Conservation (phyloP, 169 alveolate species). For the Cryptosporidium bovis region DNA sequence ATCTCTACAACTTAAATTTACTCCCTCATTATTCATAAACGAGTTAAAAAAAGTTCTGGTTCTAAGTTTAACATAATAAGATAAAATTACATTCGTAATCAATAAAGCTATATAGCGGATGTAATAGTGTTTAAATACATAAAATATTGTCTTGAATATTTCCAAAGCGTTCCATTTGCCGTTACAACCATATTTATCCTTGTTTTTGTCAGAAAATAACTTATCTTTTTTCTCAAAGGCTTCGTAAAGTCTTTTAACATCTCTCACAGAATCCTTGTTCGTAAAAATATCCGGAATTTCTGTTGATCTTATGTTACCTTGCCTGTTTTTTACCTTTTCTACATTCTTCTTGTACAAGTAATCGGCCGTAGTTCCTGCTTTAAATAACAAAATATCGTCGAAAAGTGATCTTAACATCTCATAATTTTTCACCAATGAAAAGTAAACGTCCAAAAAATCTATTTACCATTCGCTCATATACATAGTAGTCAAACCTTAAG, state of each 20-base stretch:
- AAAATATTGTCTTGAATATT: conserved; percentile 4
- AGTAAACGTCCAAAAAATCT: too few species aligned
- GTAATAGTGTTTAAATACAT: conserved; percentile 20
- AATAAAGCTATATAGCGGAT: conserved; percentile 29
- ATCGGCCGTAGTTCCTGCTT: conserved; percentile 33
- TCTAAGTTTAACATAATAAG: conserved; percentile 2
- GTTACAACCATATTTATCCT: not conserved
- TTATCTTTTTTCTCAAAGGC: conserved; percentile 13
- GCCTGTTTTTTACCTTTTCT: conserved; percentile 1
- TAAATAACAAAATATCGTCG: conserved; percentile 28
- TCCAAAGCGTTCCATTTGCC: conserved; percentile 13
- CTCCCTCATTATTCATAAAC: conserved; percentile 7
- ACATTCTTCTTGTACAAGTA: not conserved
- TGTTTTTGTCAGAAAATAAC: not conserved
- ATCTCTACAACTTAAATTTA: not conserved
- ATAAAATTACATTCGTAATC: not conserved
- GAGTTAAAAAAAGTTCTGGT: conserved; percentile 20
- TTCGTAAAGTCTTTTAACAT: not conserved
- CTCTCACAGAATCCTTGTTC: not conserved
- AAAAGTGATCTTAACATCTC: conserved; percentile 21
- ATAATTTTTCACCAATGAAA: not conserved
- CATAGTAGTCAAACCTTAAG: too few species aligned
- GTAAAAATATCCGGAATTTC: conserved; percentile 22
- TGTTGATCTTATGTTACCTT: conserved; percentile 26
- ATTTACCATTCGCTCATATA: too few species aligned